Percentiles rank a stretch among this genome's conserved stretches.
Evolutionary conservation across 2,329 filamentous ascomycete species (phyloP).

Genomic region (Penicillium sp.): DNA sequence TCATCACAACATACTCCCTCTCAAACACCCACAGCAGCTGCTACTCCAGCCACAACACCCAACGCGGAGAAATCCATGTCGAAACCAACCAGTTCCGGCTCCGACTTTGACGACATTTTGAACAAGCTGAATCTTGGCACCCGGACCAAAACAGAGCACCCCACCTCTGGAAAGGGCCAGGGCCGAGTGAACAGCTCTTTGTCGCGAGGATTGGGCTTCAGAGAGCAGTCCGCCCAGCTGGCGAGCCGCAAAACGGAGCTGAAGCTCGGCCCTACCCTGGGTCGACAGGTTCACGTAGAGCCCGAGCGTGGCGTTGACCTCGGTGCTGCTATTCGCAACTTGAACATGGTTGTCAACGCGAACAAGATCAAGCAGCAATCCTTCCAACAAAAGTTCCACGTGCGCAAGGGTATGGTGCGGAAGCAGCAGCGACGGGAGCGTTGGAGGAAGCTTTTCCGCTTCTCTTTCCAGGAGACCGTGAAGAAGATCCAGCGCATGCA

Average conservation of each 20-base stretch:
- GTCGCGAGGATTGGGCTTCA: slow-evolving; percentile 21
- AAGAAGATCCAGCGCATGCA: slow-evolving; percentile 44
- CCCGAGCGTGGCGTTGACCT: slow-evolving; percentile 34
- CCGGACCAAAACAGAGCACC: slow-evolving; percentile 7
- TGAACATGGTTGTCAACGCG: slow-evolving; percentile 25
- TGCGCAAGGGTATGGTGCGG: slow-evolving; percentile 40
- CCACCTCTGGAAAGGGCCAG: neutral
- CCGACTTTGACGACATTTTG: slow-evolving; percentile 35
- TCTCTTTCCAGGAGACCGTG: slow-evolving; percentile 44
- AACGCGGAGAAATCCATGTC: slow-evolving; percentile 5
- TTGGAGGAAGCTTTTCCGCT: slow-evolving; percentile 47
- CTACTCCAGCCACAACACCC: slow-evolving; percentile 4
- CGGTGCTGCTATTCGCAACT: slow-evolving; percentile 25
- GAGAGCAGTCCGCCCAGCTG: slow-evolving; percentile 9
- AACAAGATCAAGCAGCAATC: slow-evolving; percentile 37
- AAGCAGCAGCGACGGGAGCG: slow-evolving; percentile 40
- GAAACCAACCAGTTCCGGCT: slow-evolving; percentile 8
- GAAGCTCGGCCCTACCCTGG: slow-evolving; percentile 39
- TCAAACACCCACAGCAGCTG: slow-evolving; percentile 3
- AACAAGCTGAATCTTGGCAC: slow-evolving; percentile 31
- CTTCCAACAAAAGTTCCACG: slow-evolving; percentile 40
- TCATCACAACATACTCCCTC: slow-evolving; percentile 6
- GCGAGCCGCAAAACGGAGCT: slow-evolving; percentile 29
- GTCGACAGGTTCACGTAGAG: slow-evolving; percentile 36
- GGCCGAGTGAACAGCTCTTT: slow-evolving; percentile 17